These are phyloP conservation scores for Sordariomycetes sp. DNA, from an alignment of 2,329 filamentous ascomycete species.

Conservation along the genomic window DNA sequence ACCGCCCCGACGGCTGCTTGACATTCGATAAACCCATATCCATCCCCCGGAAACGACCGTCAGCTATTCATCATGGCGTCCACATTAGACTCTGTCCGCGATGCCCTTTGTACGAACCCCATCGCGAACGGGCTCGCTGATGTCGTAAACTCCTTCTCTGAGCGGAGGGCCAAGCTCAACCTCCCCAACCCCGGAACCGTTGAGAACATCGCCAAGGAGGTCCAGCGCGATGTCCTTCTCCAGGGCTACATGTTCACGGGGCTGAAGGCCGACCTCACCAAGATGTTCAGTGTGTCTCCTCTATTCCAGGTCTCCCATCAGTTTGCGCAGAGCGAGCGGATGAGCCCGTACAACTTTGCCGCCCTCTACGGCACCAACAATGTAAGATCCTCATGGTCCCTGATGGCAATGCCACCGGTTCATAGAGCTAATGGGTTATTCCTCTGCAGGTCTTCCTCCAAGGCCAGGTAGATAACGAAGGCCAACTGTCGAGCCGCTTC, in stretches of 20 bases:
- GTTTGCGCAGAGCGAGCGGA: constrained; percentile 83
- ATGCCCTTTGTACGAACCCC: constrained; percentile 63
- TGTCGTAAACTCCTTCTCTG: constrained; percentile 68
- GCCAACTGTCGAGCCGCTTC: constrained; percentile 73
- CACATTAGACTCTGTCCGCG: constrained; percentile 35
- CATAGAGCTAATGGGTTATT: background rate
- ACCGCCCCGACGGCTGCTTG: background rate
- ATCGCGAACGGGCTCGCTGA: constrained; percentile 57
- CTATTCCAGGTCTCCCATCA: constrained; percentile 97
- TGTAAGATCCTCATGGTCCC: constrained; percentile 32
- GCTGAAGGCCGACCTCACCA: constrained; percentile 89
- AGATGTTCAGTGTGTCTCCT: constrained; percentile 85
- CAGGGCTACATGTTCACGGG: constrained; percentile 96
- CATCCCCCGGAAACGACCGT: background rate
- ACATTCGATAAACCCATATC: background rate
- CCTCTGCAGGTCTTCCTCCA: constrained; percentile 72
- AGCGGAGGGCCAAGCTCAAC: constrained; percentile 76
- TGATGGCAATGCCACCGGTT: background rate
- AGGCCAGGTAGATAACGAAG: constrained; percentile 89
- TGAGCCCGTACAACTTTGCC: constrained; percentile 91
- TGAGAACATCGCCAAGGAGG: constrained; percentile 80
- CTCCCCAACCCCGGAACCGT: constrained; percentile 86
- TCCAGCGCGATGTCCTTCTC: constrained; percentile 90
- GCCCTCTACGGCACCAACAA: constrained; percentile 87
- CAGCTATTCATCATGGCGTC: constrained; percentile 32